A percentile compares a stretch with the other conserved stretches of the same genome.
phyloP scores from a whole-genome alignment of 192 early-diverging fungal genomes.

The Backusella sp. region DNA sequence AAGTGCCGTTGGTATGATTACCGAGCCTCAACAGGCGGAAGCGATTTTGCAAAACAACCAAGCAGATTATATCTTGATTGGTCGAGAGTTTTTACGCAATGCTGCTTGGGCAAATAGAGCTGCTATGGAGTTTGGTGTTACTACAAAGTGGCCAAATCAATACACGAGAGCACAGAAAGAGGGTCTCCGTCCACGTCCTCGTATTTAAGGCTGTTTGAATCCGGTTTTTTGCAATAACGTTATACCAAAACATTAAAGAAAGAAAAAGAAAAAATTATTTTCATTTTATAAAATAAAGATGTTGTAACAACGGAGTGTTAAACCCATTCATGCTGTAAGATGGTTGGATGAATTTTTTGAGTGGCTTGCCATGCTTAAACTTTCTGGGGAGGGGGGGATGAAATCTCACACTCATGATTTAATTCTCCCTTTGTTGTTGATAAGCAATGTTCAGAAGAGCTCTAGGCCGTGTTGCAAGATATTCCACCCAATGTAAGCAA shows the following conservation, averaged over 20 bases:
- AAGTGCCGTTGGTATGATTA: conserved; percentile 74
- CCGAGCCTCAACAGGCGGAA: conserved; percentile 63
- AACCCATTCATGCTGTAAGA: neutral
- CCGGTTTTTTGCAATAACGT: neutral
- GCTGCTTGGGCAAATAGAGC: conserved; percentile 67
- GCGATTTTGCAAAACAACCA: conserved; percentile 55
- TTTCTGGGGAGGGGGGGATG: neutral
- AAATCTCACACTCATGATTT: neutral
- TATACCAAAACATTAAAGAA: too few species aligned
- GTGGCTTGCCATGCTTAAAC: neutral
- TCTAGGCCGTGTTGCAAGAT: neutral
- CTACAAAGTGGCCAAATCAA: conserved; percentile 62
- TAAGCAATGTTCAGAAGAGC: conserved; percentile 4
- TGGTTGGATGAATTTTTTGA: neutral
- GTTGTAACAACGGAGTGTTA: neutral
- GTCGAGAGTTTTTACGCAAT: conserved; percentile 67
- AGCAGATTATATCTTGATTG: conserved; percentile 79
- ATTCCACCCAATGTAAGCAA: neutral
- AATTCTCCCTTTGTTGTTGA: neutral
- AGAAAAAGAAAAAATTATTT: too few species aligned
- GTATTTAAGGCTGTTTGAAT: neutral
- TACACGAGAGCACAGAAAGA: conserved; percentile 46
- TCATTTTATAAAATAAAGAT: too few species aligned
- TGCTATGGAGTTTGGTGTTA: conserved; percentile 63
- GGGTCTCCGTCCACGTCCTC: neutral